Evolutionary conservation across 257 asterid species (phyloP), one percentile per base, ranked within the genome.

Genomic region (Cordia subcordata): DNA sequence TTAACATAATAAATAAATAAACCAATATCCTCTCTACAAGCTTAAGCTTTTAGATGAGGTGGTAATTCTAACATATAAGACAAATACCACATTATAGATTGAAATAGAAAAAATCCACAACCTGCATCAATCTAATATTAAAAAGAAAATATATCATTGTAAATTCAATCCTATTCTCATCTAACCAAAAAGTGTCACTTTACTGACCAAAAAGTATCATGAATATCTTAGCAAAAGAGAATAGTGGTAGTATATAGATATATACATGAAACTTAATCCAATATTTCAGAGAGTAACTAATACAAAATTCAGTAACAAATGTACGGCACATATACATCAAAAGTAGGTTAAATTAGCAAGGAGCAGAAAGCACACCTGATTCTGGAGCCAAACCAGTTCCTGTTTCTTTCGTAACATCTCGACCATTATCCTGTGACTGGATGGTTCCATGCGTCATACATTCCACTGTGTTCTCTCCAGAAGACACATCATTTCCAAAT

Each of bases 401-500:
- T 50, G 70, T 74, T n/a, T 20, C 55, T 50, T 50, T 20, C 0
- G 27, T n/a, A 54, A 61, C 70, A 61, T 66, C 81, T 67, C 75
- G 60, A 53, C 52, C 66, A 40, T 74, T 64, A 40, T 68, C 77
- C 58, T 70, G 81, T 45, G 68, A 49, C 55, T 42, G 67, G 39
- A 38, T 57, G 63, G 55, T 59, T 65, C 62, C 69, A 35, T 75
- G 37, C 61, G 64, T 49, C 17, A 72, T 11, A n/a, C 78, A 66
- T 60, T 66, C 78, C 21, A 70, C 66, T 52, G 68, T 67, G 58
- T 62, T 71, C 55, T 71, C 80, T 23, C 63, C 79, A 1, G 22
- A 16, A 42, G 72, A 49, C 73, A 76, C 70, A 70, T 68, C 76
- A 68, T 70, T 82, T 67, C 76, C 83, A 73, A 70, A 70, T 73